Base-by-base conservation (phyloP, 805 yeast genomes). In the Barnettozyma pratensis region DNA sequence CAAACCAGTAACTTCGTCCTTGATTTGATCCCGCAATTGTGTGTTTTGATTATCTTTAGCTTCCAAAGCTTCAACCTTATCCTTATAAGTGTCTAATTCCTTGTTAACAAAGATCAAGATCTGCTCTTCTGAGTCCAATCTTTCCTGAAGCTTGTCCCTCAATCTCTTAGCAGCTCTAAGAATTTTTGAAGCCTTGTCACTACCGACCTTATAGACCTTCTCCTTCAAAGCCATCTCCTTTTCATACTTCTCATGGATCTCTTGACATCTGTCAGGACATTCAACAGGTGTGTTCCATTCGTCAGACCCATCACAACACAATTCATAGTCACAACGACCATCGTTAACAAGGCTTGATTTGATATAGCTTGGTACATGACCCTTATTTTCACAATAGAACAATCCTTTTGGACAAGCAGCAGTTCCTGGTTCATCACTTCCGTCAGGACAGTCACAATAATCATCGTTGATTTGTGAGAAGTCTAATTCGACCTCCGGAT, bases 391-490 rank as follows among this genome's bases (percentile, higher is more conserved):
- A 67, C 99, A 92, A 64, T 80, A 90, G 60, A 89, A 91, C 42
- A 55, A 44, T 11, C 69, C 60, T 46, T 66, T 51, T 14, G 65
- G 59, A 65, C 98, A 92, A 0, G 97, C 97, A 37, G 84, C 71
- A 1, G 98, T 92, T 0, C 97, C 97, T 0, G 97, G 97, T 65
- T 94, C 98, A 68, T 94, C 99, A 5, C 91, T 81, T 0, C 98
- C 98, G 68, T 94, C 99, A 0, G 97, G 97, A 69, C 98, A 92
- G 61, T 94, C 98, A 67, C 98, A 92, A 61, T 76, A 84, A 57
- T 90, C 85, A 65, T 94, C 97, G 63, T 92, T 92, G 57, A 92
- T 75, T 59, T 82, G 86, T 36, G 70, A 70, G 45, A 72, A 71
- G 38, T 82, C 72, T 19, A 92, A 66, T 25, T 70, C 71, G 5